Evolutionary conservation across 2,329 filamentous ascomycete genomes (phyloP), one percentile per base, ranked within the genome.

Genomic region (Aspergillus eucalypticola): DNA sequence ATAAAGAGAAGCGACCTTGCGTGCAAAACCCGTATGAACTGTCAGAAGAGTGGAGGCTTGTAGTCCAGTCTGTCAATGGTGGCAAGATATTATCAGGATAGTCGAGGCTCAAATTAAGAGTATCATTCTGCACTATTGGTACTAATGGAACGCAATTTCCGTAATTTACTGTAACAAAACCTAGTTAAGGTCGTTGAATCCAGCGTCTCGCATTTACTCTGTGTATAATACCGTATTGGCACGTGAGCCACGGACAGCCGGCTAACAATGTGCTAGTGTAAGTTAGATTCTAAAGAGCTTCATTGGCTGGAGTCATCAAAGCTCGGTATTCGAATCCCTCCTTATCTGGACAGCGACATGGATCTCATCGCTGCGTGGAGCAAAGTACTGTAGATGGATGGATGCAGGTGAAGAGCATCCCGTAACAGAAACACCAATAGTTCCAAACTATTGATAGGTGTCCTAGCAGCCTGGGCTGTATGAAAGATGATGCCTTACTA

Each of bases 121-220:
- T 25, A 55, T 41, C 29, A 35, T 56, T 59, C 48, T 66, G 60
- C 60, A 39, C 53, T 62, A 52, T 32, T 64, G 64, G 62, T 63
- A 52, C 27, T 27, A 58, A 21, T 59, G 53, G 49, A 11, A 29
- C 52, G 13, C 58, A 25, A 44, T 42, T 46, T 35, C 13, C 2
- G 7, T 35, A 23, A 38, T 4, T 54, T 60, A 60, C 59, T 17
- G 54, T 58, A 56, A 39, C 55, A 32, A 44, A 55, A 59, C 57
- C 23, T 10, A 4, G 3, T 8, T 4, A 4, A 29, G 23, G 3
- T 17, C 5, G 21, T 13, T 15, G 19, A 13, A 23, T 1, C 13
- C 11, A 44, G 19, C 15, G 41, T 5, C 6, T 10, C 21, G 13
- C 19, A 21, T 4, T 44, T 21, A 11, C 2, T 10, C 8, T 17